phyloP scores from a whole-genome alignment of 768 basidiomycete genomes.

The Trametes punicea region DNA sequence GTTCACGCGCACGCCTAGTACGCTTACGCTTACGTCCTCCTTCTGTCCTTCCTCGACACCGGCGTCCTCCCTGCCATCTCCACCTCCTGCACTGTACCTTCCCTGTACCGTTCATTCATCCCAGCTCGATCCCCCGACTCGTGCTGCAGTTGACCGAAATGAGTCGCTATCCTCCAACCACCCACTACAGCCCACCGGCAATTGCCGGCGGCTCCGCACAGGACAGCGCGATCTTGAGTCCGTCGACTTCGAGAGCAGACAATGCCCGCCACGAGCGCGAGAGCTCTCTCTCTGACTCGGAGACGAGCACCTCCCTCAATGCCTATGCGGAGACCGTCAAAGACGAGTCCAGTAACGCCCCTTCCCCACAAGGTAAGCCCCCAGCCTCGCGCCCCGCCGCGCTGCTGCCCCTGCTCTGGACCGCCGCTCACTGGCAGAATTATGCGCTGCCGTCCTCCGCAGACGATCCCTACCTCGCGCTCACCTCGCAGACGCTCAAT shows the following conservation, averaged over 20 bases:
- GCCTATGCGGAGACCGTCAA: conserved; percentile 12
- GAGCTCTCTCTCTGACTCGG: conserved; percentile 54
- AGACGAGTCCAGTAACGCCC: conserved; percentile 15
- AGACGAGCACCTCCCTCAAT: conserved; percentile 27
- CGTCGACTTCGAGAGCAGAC: conserved; percentile 2
- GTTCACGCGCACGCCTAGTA: too few species aligned
- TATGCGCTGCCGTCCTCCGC: neutral
- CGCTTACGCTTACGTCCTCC: neutral
- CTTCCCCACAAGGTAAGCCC: conserved; percentile 18
- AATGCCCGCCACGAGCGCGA: conserved; percentile 23
- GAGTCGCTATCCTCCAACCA: conserved; percentile 25
- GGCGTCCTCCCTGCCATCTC: neutral
- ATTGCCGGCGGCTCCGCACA: conserved; percentile 30
- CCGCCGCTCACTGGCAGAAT: neutral
- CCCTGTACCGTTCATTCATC: too few species aligned
- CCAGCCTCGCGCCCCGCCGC: neutral
- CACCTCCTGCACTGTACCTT: neutral
- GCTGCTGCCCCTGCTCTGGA: too few species aligned
- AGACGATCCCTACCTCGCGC: conserved; percentile 42
- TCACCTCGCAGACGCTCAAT: conserved; percentile 80
- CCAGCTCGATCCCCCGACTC: neutral
- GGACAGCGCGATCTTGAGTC: neutral
- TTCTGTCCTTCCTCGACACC: neutral
- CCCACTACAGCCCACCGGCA: conserved; percentile 19
- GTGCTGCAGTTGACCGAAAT: conserved; percentile 12